A percentile compares a stretch with the other conserved stretches of the same genome.
These are phyloP conservation scores for Botrytis aclada DNA, from an alignment of 2,329 filamentous ascomycete genomes.

Conservation along the genomic window DNA sequence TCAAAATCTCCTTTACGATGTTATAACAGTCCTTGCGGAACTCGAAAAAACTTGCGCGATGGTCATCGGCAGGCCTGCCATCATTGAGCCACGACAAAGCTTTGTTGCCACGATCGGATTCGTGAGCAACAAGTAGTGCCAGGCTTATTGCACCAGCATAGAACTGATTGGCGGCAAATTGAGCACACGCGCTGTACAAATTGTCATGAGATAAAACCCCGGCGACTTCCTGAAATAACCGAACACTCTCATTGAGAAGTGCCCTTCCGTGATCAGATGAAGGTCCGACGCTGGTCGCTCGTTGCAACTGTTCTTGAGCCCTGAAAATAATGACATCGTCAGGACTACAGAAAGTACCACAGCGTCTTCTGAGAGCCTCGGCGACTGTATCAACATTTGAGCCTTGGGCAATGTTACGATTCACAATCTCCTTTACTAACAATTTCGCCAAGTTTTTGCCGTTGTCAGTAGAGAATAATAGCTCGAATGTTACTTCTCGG, in stretches of 20 bases:
- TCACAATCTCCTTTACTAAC: conserved; percentile 95
- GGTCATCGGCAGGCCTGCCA: conserved; percentile 68
- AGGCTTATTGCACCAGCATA: conserved; percentile 92
- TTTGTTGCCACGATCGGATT: conserved; percentile 82
- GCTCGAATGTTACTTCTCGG: conserved; percentile 78
- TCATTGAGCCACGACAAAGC: conserved; percentile 87
- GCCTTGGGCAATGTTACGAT: conserved; percentile 93
- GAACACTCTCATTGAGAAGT: conserved; percentile 82
- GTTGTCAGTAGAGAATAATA: conserved; percentile 72
- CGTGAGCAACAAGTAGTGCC: conserved; percentile 75
- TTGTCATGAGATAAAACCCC: conserved; percentile 78
- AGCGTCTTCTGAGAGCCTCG: conserved; percentile 85
- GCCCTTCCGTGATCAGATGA: conserved; percentile 75
- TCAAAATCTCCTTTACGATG: conserved; percentile 79
- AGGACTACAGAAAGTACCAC: conserved; percentile 94
- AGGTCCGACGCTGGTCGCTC: conserved; percentile 73
- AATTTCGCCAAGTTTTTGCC: conserved; percentile 91
- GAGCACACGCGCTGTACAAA: conserved; percentile 70
- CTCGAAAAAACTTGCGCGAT: conserved; percentile 56
- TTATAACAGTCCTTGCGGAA: conserved; percentile 78
- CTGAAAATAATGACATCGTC: conserved; percentile 99
- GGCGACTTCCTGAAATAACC: conserved; percentile 85
- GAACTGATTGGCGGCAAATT: conserved; percentile 80
- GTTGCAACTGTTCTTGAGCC: conserved; percentile 90
- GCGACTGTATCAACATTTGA: conserved; percentile 97